These are phyloP conservation scores for Trichosporon coremiiforme DNA, from an alignment of 1,284 basidiomycete genomes.

Conservation along the genomic window DNA sequence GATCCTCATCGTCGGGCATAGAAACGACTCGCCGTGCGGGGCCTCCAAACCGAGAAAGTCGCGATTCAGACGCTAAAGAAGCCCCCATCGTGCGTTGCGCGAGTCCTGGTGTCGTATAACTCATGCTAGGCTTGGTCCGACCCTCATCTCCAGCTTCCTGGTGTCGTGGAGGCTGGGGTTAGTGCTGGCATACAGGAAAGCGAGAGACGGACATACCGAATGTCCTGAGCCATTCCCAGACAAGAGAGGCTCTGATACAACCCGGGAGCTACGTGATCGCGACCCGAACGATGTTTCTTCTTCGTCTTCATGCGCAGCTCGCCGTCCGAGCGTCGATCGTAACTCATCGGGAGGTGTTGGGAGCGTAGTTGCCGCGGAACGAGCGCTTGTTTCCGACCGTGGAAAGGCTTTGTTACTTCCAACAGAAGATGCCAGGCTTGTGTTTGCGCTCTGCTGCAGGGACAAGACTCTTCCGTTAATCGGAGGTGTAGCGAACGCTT, in stretches of 20 bases:
- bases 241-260: background rate
- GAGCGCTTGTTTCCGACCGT: background rate
- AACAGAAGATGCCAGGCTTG: constrained; percentile 2
- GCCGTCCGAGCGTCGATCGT: background rate
- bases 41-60: constrained; percentile 49
- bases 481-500: background rate
- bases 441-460: constrained; percentile 7
- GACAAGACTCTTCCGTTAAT: background rate
- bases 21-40: constrained; percentile 45
- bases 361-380: background rate
- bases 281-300: background rate
- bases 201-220: background rate
- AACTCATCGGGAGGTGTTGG: constrained; percentile 14
- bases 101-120: constrained; percentile 42
- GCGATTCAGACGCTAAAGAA: constrained; percentile 36
- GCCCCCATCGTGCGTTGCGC: constrained; percentile 38
- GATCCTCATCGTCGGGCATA: constrained; percentile 26
- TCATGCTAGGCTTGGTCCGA: background rate
- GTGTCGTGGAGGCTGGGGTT: background rate
- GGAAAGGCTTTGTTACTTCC: background rate
- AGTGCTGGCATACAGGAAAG: background rate
- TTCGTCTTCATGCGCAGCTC: background rate
- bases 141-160: background rate
- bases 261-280: background rate
- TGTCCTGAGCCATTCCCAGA: background rate